Evolutionary conservation across 306 rosid genomes (phyloP).

Genomic region (Benincasa hispida): DNA sequence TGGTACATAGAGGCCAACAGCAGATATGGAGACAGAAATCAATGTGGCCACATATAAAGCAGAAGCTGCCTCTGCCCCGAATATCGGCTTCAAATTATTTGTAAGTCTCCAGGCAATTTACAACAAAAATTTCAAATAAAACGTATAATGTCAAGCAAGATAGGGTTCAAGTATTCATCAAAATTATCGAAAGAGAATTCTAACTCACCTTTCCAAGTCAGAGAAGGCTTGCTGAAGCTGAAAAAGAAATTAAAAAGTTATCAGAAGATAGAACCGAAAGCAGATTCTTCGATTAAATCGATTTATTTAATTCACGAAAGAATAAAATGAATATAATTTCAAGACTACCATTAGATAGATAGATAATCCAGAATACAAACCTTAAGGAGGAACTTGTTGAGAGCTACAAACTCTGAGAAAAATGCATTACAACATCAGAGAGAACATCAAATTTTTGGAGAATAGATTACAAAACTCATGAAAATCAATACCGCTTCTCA

Average conservation of each 20-base stretch:
- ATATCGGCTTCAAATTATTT: neutral
- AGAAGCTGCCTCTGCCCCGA: neutral
- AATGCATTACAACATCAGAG: constrained; percentile 2
- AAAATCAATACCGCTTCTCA: neutral
- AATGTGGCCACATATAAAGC: neutral
- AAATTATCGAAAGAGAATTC: neutral
- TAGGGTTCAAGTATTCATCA: neutral
- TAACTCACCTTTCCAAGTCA: constrained; percentile 54
- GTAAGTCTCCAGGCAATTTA: neutral
- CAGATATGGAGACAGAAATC: neutral
- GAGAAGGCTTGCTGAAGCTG: constrained; percentile 89
- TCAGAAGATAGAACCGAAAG: neutral
- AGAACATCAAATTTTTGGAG: neutral
- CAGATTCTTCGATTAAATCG: neutral
- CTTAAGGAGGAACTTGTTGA: constrained; percentile 80
- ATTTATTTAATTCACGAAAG: neutral
- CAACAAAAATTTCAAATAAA: neutral
- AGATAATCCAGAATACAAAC: constrained; percentile 16
- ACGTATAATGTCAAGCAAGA: neutral
- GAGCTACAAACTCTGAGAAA: constrained; percentile 62
- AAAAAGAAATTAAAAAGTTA: constrained; percentile 4
- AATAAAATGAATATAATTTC: neutral
- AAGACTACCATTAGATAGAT: neutral
- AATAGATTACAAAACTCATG: neutral
- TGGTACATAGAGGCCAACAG: neutral